These are phyloP conservation scores for Blastomyces gilchristii DNA, from an alignment of 2,329 filamentous ascomycete genomes.

Conservation along the genomic window DNA sequence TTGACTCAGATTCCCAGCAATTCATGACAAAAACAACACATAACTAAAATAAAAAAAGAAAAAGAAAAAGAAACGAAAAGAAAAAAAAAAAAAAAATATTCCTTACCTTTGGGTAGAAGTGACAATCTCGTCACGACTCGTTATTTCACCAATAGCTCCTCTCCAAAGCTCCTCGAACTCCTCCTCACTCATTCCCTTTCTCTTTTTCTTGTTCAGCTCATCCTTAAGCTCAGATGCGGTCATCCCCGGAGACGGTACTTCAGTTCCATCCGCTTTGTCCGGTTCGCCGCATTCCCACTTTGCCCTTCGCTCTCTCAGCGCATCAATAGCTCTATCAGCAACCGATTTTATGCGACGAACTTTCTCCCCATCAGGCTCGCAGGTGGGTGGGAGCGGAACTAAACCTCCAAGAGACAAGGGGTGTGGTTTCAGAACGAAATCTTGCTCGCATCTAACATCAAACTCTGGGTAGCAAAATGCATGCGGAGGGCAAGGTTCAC, in stretches of 20 bases:
- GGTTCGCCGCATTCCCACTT: conserved; percentile 82
- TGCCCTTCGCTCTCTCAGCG: conserved; percentile 73
- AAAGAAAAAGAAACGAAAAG: too few relatives aligned
- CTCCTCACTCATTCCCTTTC: conserved; percentile 70
- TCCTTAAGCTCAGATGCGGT: conserved; percentile 63
- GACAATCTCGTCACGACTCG: conserved; percentile 50
- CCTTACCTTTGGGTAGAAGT: conserved; percentile 51
- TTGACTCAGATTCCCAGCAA: background rate
- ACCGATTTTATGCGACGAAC: conserved; percentile 76
- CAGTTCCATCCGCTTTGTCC: conserved; percentile 50
- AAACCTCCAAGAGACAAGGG: conserved; percentile 72
- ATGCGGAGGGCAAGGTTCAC: conserved; percentile 81
- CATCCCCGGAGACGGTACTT: conserved; percentile 55
- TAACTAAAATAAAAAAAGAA: background rate
- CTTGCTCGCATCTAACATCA: conserved; percentile 68
- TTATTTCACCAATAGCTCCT: conserved; percentile 41
- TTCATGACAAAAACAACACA: background rate
- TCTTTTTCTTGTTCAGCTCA: conserved; percentile 62
- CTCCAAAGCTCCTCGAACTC: conserved; percentile 80
- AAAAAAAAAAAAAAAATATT: background rate
- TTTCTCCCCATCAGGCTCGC: conserved; percentile 90
- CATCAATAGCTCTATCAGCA: conserved; percentile 76
- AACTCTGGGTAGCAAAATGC: conserved; percentile 78
- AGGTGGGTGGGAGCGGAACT: conserved; percentile 77
- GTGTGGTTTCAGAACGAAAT: conserved; percentile 76